A percentile compares a stretch with the other conserved stretches of the same genome.
These are phyloP conservation scores for Candida sonorensis DNA, from an alignment of 805 yeast species.

Conservation along the genomic window DNA sequence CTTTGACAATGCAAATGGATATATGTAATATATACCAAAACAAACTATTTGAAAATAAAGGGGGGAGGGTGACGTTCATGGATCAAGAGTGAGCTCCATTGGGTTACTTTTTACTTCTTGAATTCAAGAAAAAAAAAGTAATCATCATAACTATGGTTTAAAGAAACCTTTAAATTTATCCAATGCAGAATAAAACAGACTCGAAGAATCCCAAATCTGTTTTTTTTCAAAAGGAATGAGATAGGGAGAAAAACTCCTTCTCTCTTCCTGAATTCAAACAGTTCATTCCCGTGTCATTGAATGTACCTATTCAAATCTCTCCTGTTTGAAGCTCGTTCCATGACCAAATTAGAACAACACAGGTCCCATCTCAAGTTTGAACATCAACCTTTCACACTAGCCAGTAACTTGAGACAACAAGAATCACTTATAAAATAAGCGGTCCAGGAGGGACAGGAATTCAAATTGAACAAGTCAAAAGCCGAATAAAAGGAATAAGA, in stretches of 20 bases:
- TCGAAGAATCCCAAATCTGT: constrained; percentile 4
- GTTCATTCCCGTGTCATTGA: too few species aligned
- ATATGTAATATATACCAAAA: constrained; percentile 25
- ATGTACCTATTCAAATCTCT: too few species aligned
- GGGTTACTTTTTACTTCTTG: too few species aligned
- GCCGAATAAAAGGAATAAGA: not conserved
- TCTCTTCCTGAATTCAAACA: not conserved
- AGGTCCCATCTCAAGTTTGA: too few species aligned
- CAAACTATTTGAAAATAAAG: constrained; percentile 15
- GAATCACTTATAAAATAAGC: not conserved
- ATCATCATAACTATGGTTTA: constrained; percentile 75
- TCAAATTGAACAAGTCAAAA: constrained; percentile 1
- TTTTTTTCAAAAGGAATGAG: constrained; percentile 9
- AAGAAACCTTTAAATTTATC: constrained; percentile 33
- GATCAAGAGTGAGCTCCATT: constrained; percentile 81
- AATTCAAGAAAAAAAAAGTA: constrained; percentile 26
- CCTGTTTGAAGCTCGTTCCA: too few species aligned
- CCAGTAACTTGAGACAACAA: not conserved
- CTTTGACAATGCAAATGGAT: constrained; percentile 56
- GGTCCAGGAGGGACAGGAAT: constrained; percentile 16
- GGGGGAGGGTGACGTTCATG: constrained; percentile 43
- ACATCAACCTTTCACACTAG: too few species aligned
- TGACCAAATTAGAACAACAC: too few species aligned
- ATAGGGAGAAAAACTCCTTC: not conserved
- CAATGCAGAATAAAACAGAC: constrained; percentile 56